These are phyloP conservation scores for Solanum tarijense DNA, from an alignment of 257 asterid species.

Conservation along the genomic window DNA sequence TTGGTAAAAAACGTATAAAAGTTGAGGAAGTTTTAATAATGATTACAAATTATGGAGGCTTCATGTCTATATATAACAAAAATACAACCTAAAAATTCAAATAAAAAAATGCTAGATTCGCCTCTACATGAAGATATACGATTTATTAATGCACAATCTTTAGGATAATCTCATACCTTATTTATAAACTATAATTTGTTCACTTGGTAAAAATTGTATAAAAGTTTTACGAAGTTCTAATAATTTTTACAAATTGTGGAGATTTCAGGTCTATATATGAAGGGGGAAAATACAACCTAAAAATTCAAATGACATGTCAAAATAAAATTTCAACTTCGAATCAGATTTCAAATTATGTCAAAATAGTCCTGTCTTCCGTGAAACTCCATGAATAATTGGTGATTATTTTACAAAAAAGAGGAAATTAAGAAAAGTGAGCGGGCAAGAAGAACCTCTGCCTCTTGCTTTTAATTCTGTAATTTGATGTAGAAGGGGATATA, in stretches of 20 bases:
- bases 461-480: conserved; percentile 51
- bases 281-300: no score
- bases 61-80: no score
- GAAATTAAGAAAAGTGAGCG: neutral
- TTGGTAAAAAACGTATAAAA: no score
- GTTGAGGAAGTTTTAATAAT: no score
- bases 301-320: neutral
- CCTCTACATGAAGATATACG: no score
- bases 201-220: neutral
- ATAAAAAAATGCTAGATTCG: no score
- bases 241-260: neutral
- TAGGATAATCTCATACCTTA: no score
- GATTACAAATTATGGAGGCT: no score
- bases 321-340: no score
- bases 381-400: neutral
- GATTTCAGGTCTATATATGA: neutral
- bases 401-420: neutral
- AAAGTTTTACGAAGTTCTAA: neutral
- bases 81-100: no score
- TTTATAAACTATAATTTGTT: no score
- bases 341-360: neutral
- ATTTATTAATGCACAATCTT: no score
- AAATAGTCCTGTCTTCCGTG: neutral
- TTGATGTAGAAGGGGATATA: conserved; percentile 24
- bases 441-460: conserved; percentile 79